Evolutionary conservation across 257 asterid genomes (phyloP).

Genomic region (Rauvolfia tetraphylla): DNA sequence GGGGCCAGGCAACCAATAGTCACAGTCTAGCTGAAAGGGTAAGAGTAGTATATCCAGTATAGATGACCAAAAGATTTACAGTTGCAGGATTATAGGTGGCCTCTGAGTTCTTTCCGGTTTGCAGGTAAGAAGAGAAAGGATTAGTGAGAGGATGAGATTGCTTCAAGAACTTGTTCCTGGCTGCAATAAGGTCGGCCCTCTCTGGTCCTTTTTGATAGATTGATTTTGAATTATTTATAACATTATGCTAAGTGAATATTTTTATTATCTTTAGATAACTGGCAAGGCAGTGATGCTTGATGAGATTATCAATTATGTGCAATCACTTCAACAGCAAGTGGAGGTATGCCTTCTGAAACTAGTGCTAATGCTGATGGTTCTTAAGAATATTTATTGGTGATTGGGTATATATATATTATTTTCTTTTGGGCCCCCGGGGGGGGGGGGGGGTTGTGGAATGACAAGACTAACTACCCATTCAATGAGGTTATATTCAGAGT

Average conservation of each 20-base stretch:
- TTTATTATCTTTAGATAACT: slow-evolving; percentile 48
- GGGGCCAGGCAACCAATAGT: slow-evolving; percentile 95
- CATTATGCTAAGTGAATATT: neutral
- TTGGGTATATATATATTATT: too few relatives aligned
- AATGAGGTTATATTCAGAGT: neutral
- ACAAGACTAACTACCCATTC: neutral
- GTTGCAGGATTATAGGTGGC: slow-evolving; percentile 1
- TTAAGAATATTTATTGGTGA: too few relatives aligned
- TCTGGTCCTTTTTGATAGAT: slow-evolving; percentile 1
- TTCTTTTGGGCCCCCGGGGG: too few relatives aligned
- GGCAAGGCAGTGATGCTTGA: slow-evolving; percentile 99
- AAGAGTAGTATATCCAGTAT: slow-evolving; percentile 9
- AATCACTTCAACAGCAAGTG: slow-evolving; percentile 91
- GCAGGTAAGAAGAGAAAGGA: slow-evolving; percentile 88
- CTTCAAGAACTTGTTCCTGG: slow-evolving; percentile 97
- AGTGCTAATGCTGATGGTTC: neutral
- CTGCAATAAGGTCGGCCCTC: slow-evolving; percentile 66
- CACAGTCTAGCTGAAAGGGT: slow-evolving; percentile 99
- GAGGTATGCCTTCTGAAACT: slow-evolving; percentile 51
- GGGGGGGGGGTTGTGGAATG: too few relatives aligned
- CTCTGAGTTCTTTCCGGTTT: slow-evolving; percentile 15
- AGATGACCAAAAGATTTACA: neutral
- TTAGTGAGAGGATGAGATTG: slow-evolving; percentile 92
- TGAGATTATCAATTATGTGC: slow-evolving; percentile 95
- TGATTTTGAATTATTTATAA: neutral